phyloP scores from a whole-genome alignment of 2,329 filamentous ascomycete species.

The Phialocephala sp. region DNA sequence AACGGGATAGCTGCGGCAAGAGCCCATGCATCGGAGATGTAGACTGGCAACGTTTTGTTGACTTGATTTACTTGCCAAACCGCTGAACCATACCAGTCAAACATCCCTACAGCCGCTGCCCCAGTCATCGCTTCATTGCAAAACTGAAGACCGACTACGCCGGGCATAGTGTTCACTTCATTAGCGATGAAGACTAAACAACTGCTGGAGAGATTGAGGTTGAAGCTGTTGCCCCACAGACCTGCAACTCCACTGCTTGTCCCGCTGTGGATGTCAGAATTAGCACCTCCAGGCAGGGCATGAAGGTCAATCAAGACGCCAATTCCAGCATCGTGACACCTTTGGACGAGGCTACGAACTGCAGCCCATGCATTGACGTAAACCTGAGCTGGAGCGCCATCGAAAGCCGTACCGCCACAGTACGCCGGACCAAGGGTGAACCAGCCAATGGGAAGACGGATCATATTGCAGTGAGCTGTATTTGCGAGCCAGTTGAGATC shows the following conservation, averaged over 20 bases:
- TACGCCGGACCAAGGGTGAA: conserved; percentile 4
- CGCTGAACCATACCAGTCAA: conserved; percentile 8
- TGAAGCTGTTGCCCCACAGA: not conserved
- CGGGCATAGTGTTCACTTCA: conserved; percentile 6
- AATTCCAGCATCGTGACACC: conserved; percentile 6
- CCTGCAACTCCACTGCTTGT: not conserved
- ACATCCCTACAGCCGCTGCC: not conserved
- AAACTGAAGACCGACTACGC: conserved; percentile 3
- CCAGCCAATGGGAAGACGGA: conserved; percentile 12
- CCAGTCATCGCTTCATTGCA: conserved; percentile 7
- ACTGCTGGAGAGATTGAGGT: not conserved
- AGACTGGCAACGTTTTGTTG: not conserved
- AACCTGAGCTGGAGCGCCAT: conserved; percentile 2
- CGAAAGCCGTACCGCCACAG: not conserved
- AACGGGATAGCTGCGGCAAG: not conserved
- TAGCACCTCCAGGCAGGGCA: conserved; percentile 8
- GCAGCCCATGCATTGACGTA: conserved; percentile 12
- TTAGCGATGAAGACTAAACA: not conserved
- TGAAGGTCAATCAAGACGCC: conserved; percentile 5
- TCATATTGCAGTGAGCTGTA: conserved; percentile 7
- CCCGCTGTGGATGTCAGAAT: conserved; percentile 7
- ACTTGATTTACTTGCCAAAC: conserved; percentile 3
- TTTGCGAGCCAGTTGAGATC: conserved; percentile 9
- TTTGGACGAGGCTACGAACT: not conserved
- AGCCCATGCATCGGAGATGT: conserved; percentile 10